Evolutionary conservation across 768 basidiomycete species (phyloP).

Genomic region (Omphalotus guepiniiformis): DNA sequence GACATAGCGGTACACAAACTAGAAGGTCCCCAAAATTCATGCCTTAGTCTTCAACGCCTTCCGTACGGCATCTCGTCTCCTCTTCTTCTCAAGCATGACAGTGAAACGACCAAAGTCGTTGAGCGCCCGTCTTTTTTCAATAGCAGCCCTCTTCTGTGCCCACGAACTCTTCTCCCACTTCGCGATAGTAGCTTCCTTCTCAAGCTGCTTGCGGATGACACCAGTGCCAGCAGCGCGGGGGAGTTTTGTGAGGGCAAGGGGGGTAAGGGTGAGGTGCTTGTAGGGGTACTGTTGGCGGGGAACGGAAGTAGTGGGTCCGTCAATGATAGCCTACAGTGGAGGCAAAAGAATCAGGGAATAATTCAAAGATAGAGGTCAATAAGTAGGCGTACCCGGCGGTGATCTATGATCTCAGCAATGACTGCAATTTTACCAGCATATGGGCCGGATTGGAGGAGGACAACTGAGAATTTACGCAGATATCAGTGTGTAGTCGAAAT

Average conservation of each 20-base stretch:
- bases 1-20: too few species aligned
- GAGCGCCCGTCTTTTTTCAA: slow-evolving; percentile 66
- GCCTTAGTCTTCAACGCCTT: slow-evolving; percentile 65
- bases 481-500: not conserved
- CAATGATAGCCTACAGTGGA: slow-evolving; percentile 77
- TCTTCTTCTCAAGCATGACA: slow-evolving; percentile 87
- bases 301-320: slow-evolving; percentile 88
- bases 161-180: slow-evolving; percentile 89
- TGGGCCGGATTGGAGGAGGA: slow-evolving; percentile 90
- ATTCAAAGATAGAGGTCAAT: not conserved
- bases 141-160: slow-evolving; percentile 82
- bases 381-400: slow-evolving; percentile 82
- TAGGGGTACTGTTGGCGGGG: slow-evolving; percentile 90
- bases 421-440: slow-evolving; percentile 86
- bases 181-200: slow-evolving; percentile 76
- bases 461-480: slow-evolving; percentile 46
- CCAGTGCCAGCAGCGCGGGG: slow-evolving; percentile 85
- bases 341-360: not conserved
- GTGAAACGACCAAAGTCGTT: slow-evolving; percentile 92
- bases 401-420: slow-evolving; percentile 97
- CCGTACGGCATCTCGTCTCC: slow-evolving; percentile 71
- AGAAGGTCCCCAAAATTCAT: too few species aligned
- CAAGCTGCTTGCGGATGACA: slow-evolving; percentile 78
- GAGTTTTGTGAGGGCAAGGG: slow-evolving; percentile 74
- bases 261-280: slow-evolving; percentile 90